Evolutionary conservation across 371 early-diverging fungal genomes (phyloP).

Genomic region (Haplosporangium sp.): DNA sequence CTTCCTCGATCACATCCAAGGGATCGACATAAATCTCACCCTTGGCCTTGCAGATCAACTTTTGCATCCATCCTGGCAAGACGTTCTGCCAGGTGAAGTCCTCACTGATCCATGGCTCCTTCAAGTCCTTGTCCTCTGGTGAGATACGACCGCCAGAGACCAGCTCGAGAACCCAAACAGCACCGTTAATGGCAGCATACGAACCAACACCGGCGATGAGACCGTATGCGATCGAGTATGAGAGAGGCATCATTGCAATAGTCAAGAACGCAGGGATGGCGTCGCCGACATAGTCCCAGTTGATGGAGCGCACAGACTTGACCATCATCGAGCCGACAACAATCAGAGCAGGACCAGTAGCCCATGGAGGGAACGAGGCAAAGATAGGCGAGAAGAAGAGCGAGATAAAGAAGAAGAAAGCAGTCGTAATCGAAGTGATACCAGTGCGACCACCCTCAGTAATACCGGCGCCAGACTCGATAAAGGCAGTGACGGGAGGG

Average conservation of each 20-base stretch:
- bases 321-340: constrained; percentile 87
- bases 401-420: constrained; percentile 78
- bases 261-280: constrained; percentile 85
- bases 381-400: constrained; percentile 89
- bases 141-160: constrained; percentile 33
- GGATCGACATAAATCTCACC: constrained; percentile 46
- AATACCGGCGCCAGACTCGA: constrained; percentile 86
- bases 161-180: constrained; percentile 35
- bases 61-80: constrained; percentile 42
- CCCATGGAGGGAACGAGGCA: constrained; percentile 88
- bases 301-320: constrained; percentile 73
- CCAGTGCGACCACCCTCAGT: constrained; percentile 87
- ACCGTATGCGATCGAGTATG: constrained; percentile 64
- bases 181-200: constrained; percentile 50
- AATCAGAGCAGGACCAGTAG: constrained; percentile 84
- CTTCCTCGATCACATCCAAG: constrained; percentile 48
- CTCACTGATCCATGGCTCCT: constrained; percentile 42
- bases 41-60: constrained; percentile 36
- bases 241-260: constrained; percentile 80
- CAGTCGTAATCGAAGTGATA: constrained; percentile 76
- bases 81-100: constrained; percentile 39
- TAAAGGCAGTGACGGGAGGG: constrained; percentile 81
- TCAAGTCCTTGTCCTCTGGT: constrained; percentile 46
- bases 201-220: constrained; percentile 43
- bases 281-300: constrained; percentile 85